A percentile compares a stretch with the other conserved stretches of the same genome.
Evolutionary conservation across 2,329 filamentous ascomycete genomes (phyloP).

Genomic region (Massarina eburnea): DNA sequence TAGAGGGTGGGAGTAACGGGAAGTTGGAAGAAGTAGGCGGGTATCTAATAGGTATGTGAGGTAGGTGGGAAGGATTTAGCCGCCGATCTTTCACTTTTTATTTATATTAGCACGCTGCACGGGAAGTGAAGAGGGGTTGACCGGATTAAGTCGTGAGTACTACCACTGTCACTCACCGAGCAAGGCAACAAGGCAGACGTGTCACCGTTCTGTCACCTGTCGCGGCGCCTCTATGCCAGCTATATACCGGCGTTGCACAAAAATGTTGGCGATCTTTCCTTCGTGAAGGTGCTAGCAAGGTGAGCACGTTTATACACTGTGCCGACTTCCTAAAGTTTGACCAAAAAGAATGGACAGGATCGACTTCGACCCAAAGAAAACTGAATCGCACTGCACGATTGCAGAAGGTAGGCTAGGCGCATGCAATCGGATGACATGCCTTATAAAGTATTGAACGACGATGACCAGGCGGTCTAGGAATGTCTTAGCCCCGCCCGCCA

Average conservation of each 20-base stretch:
- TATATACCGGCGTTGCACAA: not conserved
- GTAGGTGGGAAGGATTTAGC: not conserved
- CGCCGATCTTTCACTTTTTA: too few species aligned
- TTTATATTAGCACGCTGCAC: not conserved
- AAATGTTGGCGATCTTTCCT: too few species aligned
- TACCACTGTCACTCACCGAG: too few species aligned
- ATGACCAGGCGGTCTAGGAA: not conserved
- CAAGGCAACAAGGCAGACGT: not conserved
- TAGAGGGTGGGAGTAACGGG: not conserved
- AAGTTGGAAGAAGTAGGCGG: not conserved
- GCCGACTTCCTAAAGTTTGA: not conserved
- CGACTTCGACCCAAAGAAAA: not conserved
- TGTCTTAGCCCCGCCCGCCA: not conserved
- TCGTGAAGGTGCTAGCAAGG: not conserved
- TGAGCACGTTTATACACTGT: not conserved
- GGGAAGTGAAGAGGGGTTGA: not conserved
- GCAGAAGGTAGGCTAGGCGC: not conserved
- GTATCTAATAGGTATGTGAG: too few species aligned
- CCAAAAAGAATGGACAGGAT: not conserved
- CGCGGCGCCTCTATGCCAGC: too few species aligned
- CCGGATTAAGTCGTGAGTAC: too few species aligned
- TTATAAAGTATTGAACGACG: not conserved
- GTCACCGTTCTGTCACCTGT: not conserved
- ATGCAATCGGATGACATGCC: not conserved
- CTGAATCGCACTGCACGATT: not conserved